Base-by-base conservation (phyloP, 805 yeast genomes). In the Sungouiozyma ichnusensis region DNA sequence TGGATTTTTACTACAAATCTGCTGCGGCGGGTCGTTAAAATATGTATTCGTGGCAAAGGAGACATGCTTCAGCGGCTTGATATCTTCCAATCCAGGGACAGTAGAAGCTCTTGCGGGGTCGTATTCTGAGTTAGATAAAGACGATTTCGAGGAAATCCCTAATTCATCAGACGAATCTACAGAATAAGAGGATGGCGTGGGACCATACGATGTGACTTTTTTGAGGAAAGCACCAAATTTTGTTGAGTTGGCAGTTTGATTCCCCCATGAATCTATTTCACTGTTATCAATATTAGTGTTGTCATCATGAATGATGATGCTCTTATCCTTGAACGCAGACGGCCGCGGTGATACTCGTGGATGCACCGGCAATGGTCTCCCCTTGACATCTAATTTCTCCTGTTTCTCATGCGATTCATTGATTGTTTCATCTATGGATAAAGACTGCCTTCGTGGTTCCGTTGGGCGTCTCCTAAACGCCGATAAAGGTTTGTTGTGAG, bases 11-110 rank as follows among this genome's bases (percentile, higher is more conserved):
- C 88, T 78, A 8, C 94, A 94, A 38, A 85, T 85, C 53, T 85
- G 94, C 54, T 85, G 95, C 0, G 94, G 94, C 2, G 95, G 95
- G 58, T 88, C 96, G 47, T 74, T 73, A 31, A 73, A 74, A 53
- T 85, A 78, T 14, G 85, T 81, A 31, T 82, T 82, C 3, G 82
- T 68, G 2, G 87, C 85, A 64, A 88, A 88, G 0, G 81, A 71
- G 4, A 86, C 94, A 49, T 85, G 70, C 47, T 75, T 73, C 56
- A 85, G 46, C 5, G 58, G 54, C 40, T 63, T 63, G 1, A 68
- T 36, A 31, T 73, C 43, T 37, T 66, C 71, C 36, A 69, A 46
- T 0, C 74, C 74, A 2, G 74, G 74, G 9, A 60, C 57, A 13
- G 36, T 37, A 11, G 32, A 19, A 8, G 50, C 45, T 15, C 60